These are phyloP conservation scores for Rhododendron ovatum DNA, from an alignment of 148 eudicot genomes.

Conservation along the genomic window DNA sequence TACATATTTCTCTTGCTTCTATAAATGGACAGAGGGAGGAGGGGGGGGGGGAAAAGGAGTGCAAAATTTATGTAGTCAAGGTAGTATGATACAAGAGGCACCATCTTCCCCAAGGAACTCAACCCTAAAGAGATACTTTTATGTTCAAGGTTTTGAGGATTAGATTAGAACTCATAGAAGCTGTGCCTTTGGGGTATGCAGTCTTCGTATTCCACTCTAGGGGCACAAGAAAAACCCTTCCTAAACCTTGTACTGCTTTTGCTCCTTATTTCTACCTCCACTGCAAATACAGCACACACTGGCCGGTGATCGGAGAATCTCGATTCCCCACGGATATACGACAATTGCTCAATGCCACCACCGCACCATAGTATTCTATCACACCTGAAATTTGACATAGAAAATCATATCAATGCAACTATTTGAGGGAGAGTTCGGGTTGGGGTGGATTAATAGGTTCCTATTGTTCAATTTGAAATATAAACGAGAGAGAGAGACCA, in stretches of 20 bases:
- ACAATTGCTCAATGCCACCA: slow-evolving; percentile 54
- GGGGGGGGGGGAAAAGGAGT: background rate
- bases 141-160: background rate
- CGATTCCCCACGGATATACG: slow-evolving; percentile 66
- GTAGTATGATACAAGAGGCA: background rate
- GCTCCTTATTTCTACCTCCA: slow-evolving; percentile 48
- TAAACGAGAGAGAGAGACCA: slow-evolving; percentile 33
- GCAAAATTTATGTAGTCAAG: background rate
- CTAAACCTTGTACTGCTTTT: slow-evolving; percentile 31
- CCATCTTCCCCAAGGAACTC: background rate
- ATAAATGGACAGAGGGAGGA: background rate
- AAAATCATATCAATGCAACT: background rate
- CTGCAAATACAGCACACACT: slow-evolving; percentile 58
- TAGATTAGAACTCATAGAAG: slow-evolving; percentile 33
- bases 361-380: slow-evolving; percentile 88
- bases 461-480: background rate
- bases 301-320: slow-evolving; percentile 85
- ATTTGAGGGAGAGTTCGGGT: background rate
- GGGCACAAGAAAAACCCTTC: slow-evolving; percentile 54
- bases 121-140: background rate
- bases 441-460: background rate
- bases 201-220: slow-evolving; percentile 30
- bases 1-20: background rate
- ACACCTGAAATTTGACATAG: slow-evolving; percentile 42
- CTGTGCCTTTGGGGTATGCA: slow-evolving; percentile 44